Evolutionary conservation across 176 grass and related monocot genomes (phyloP), one percentile per base, ranked within the genome.

Genomic region (Chrysopogon serrulatus): DNA sequence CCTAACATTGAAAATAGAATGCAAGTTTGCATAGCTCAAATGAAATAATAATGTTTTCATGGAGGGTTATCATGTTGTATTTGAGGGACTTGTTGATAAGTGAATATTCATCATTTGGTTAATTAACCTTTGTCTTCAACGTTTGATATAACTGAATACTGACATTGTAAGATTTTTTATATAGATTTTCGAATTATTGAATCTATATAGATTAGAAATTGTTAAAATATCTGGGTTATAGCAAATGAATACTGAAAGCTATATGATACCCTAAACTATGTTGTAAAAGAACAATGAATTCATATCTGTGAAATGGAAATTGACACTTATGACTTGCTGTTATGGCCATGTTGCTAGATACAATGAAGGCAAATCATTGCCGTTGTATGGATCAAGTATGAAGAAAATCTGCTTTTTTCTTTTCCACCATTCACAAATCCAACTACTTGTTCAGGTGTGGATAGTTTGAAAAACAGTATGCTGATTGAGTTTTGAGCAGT

Each of bases 91-190:
- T 87, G 18, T 74, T 76, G 53, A 71, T 8, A 18, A 77, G 17
- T 60, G 40, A 64, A 40, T 71, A 65, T 8, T 63, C n/a, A 31
- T 67, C 3, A 49, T 37, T 77, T 69, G 19, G 31, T 71, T 77
- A 31, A 87, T 70, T 77, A 24, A 87, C 35, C 23, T 34, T 63
- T 40, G 71, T 72, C 53, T 83, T 78, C 26, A 82, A 48, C 10
- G 37, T 83, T 70, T 78, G 77, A 80, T 80, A 34, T 75, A 75
- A 18, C 24, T 69, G 48, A 47, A 12, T 59, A 62, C 36, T 17
- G 18, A 30, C 9, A 31, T 78, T 44, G 26, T 63, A 42, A 41
- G 9, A 51, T 39, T 60, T 76, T 65, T 14, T 13, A 47, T 74
- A 32, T 59, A 62, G 31, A 24, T 85, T 18, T 68, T 48, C 28